Conservation (phyloP, 306 rosid genomes). For the Prunus kanzakura region DNA sequence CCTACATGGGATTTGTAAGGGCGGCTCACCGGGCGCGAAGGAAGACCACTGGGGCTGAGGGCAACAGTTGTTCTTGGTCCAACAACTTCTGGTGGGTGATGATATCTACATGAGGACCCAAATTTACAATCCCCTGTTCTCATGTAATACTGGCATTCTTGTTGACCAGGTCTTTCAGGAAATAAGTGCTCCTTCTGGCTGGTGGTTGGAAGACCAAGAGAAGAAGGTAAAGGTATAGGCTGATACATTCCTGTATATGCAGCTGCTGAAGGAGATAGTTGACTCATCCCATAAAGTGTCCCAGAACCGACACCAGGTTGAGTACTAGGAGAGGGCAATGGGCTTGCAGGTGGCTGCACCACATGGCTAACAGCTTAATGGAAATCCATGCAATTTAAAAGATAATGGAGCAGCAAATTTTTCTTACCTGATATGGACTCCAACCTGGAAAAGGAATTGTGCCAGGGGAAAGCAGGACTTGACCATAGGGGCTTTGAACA, state of each 20-base stretch:
- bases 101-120: slow-evolving; percentile 96
- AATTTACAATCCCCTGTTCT: slow-evolving; percentile 97
- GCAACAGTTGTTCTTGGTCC: slow-evolving; percentile 48
- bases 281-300: slow-evolving; percentile 63
- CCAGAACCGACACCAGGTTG: slow-evolving; percentile 60
- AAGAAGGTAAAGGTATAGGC: slow-evolving; percentile 42
- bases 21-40: slow-evolving; percentile 82
- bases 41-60: slow-evolving; percentile 79
- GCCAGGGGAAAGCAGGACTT: slow-evolving; percentile 70
- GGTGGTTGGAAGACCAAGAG: slow-evolving; percentile 53
- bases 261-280: slow-evolving; percentile 50
- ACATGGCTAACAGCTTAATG: slow-evolving; percentile 29
- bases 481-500: slow-evolving; percentile 77
- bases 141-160: slow-evolving; percentile 83
- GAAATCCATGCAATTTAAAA: slow-evolving; percentile 20
- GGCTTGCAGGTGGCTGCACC: slow-evolving; percentile 67
- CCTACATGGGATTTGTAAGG: slow-evolving; percentile 24
- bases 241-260: slow-evolving; percentile 60
- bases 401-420: slow-evolving; percentile 22
- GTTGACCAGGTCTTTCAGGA: slow-evolving; percentile 97
- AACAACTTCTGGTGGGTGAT: slow-evolving; percentile 74
- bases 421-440: slow-evolving; percentile 77
- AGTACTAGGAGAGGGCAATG: slow-evolving; percentile 60
- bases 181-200: slow-evolving; percentile 68
- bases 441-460: slow-evolving; percentile 75